Evolutionary conservation across 495 filamentous ascomycete genomes (phyloP).

Genomic region (Umbilicaria muhlenbergii): DNA sequence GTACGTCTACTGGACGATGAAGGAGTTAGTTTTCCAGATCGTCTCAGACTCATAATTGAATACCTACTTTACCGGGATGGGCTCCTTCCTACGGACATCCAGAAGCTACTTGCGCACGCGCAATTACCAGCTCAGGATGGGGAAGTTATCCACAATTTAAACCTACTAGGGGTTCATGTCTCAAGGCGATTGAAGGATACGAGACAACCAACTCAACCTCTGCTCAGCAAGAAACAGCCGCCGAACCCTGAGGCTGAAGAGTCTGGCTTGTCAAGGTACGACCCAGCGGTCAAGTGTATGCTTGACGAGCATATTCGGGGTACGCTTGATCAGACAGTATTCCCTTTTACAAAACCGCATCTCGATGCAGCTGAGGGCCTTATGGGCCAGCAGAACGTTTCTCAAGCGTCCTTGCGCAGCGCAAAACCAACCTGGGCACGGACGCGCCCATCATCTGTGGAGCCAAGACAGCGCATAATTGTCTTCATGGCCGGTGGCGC

Average conservation of each 20-base stretch:
- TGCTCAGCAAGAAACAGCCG: conserved; percentile 48
- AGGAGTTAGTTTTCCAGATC: conserved; percentile 47
- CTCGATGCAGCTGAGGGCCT: conserved; percentile 43
- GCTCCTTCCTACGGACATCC: conserved; percentile 70
- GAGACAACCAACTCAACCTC: conserved; percentile 41
- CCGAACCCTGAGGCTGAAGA: conserved; percentile 30
- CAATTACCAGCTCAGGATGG: conserved; percentile 58
- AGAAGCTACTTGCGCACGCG: conserved; percentile 73
- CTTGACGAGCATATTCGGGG: conserved; percentile 50
- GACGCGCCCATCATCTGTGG: conserved; percentile 53
- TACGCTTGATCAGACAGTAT: conserved; percentile 39
- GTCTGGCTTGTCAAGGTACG: conserved; percentile 34
- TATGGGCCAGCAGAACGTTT: conserved; percentile 33
- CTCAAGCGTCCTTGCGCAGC: conserved; percentile 65
- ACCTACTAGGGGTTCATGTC: conserved; percentile 63
- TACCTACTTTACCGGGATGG: conserved; percentile 83
- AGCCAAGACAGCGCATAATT: conserved; percentile 79
- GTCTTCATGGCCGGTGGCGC: conserved; percentile 95
- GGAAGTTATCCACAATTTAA: conserved; percentile 59
- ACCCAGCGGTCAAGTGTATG: conserved; percentile 42
- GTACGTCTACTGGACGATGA: conserved; percentile 78
- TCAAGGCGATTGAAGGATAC: conserved; percentile 63
- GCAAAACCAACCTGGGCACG: conserved; percentile 93
- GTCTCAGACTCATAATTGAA: conserved; percentile 67
- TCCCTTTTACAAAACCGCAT: conserved; percentile 72